Conservation (phyloP, 768 basidiomycete species). For the Hygrophoropsis aurantiaca region DNA sequence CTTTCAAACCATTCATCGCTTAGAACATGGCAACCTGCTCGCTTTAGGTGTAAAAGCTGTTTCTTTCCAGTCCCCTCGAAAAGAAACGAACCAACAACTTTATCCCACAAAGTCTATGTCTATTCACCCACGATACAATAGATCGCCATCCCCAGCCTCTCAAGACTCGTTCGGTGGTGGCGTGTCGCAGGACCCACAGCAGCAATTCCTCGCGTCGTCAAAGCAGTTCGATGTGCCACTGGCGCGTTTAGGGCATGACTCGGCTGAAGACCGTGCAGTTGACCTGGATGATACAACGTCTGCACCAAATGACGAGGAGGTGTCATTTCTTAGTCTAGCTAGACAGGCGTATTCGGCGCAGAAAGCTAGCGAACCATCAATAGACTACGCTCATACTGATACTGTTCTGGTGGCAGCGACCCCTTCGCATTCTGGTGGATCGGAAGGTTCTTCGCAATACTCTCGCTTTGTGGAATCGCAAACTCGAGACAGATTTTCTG, state of each 20-base stretch:
- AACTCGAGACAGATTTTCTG: slow-evolving; percentile 6
- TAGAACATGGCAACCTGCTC: slow-evolving; percentile 24
- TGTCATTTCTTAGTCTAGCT: slow-evolving; percentile 15
- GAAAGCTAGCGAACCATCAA: slow-evolving; percentile 10
- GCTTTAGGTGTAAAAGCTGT: slow-evolving; percentile 30
- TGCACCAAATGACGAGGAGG: slow-evolving; percentile 4
- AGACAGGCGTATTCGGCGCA: slow-evolving; percentile 25
- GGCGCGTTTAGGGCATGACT: slow-evolving; percentile 47
- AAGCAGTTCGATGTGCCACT: slow-evolving; percentile 59
- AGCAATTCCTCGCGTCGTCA: slow-evolving; percentile 43
- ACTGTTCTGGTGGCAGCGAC: slow-evolving; percentile 52
- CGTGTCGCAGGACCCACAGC: slow-evolving; percentile 46
- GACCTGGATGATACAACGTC: background rate
- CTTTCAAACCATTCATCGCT: slow-evolving; percentile 15
- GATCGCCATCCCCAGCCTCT: slow-evolving; percentile 43
- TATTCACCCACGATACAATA: slow-evolving; percentile 16
- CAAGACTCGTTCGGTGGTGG: slow-evolving; percentile 66
- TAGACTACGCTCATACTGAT: slow-evolving; percentile 8
- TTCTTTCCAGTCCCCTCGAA: slow-evolving; percentile 34
- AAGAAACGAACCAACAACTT: slow-evolving; percentile 11
- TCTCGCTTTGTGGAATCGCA: slow-evolving; percentile 33
- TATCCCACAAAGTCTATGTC: slow-evolving; percentile 22
- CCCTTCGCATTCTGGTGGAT: slow-evolving; percentile 43
- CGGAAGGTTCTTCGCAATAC: slow-evolving; percentile 9
- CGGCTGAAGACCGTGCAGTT: slow-evolving; percentile 17